Evolutionary conservation across 495 filamentous ascomycete genomes (phyloP).

Genomic region (Penicillium desertorum): DNA sequence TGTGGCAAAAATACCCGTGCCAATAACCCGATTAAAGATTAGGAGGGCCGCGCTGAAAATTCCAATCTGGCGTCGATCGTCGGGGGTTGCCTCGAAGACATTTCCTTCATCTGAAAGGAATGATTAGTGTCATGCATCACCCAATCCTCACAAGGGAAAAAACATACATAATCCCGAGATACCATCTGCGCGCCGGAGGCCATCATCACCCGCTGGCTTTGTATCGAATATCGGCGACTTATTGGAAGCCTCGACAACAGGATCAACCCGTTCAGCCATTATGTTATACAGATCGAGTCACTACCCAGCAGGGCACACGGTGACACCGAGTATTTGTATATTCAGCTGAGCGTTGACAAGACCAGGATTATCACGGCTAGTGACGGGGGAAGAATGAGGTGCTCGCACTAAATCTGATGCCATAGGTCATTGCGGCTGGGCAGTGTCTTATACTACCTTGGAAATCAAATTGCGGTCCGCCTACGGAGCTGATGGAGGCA

Average conservation of each 20-base stretch:
- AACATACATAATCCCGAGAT: constrained; percentile 40
- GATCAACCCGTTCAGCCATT: constrained; percentile 13
- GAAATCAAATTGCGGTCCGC: not conserved
- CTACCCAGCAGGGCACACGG: not conserved
- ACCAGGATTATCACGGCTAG: constrained; percentile 14
- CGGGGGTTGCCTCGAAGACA: constrained; percentile 62
- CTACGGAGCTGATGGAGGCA: not conserved
- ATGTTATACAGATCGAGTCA: constrained; percentile 1
- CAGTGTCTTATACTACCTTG: constrained; percentile 17
- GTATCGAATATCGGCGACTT: constrained; percentile 25
- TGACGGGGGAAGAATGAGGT: constrained; percentile 33
- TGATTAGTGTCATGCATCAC: not conserved
- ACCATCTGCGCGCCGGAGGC: constrained; percentile 33
- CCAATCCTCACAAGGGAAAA: not conserved
- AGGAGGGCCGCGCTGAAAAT: constrained; percentile 60
- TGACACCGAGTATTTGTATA: constrained; percentile 7
- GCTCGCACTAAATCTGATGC: constrained; percentile 41
- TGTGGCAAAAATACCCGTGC: constrained; percentile 66
- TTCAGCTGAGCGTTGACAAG: not conserved
- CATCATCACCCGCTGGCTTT: constrained; percentile 28
- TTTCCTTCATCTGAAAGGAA: constrained; percentile 43
- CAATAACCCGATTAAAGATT: constrained; percentile 66
- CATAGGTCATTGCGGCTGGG: constrained; percentile 25
- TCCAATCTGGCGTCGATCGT: constrained; percentile 61
- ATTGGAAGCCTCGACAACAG: constrained; percentile 10